Percentiles rank a stretch among this genome's conserved stretches.
Conservation (phyloP, 169 alveolate species). For the Babesia bigemina region DNA sequence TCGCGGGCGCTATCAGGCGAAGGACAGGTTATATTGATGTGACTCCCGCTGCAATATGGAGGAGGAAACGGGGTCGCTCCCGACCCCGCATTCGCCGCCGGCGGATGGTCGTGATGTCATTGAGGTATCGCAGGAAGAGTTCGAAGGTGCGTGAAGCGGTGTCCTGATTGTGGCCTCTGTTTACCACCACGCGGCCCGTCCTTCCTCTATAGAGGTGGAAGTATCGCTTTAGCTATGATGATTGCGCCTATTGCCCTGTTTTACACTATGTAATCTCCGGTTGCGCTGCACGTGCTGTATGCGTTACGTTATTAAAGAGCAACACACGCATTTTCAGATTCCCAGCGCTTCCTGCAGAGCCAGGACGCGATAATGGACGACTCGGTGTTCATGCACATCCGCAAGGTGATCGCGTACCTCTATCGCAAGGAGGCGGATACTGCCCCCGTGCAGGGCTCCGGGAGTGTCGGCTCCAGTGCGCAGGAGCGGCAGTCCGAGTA, state of each 20-base stretch:
- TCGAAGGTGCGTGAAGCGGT: constrained; percentile 11
- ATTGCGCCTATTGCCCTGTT: too few species aligned
- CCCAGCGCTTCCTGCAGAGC: constrained; percentile 53
- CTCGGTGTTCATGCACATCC: constrained; percentile 70
- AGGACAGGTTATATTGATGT: too few species aligned
- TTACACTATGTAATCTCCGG: too few species aligned
- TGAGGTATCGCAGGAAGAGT: constrained; percentile 33
- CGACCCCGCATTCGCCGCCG: constrained; percentile 37
- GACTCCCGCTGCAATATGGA: constrained; percentile 4
- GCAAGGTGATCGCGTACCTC: constrained; percentile 72
- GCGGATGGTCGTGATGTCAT: constrained; percentile 43
- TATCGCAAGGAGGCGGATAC: constrained; percentile 30
- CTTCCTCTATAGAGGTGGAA: too few species aligned
- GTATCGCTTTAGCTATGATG: too few species aligned
- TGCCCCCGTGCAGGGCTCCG: constrained; percentile 1
- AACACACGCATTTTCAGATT: constrained; percentile 17
- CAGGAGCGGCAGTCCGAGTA: constrained; percentile 57
- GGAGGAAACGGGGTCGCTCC: constrained; percentile 15
- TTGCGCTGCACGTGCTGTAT: too few species aligned
- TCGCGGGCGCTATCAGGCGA: too few species aligned
- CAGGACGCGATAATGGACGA: constrained; percentile 79
- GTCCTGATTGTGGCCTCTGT: not conserved
- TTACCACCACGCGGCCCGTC: not conserved
- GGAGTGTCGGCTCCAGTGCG: not conserved
- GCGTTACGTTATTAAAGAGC: not conserved